Evolutionary conservation across 257 asterid genomes (phyloP), one percentile per base, ranked within the genome.

Genomic region (Agastache rugosa): DNA sequence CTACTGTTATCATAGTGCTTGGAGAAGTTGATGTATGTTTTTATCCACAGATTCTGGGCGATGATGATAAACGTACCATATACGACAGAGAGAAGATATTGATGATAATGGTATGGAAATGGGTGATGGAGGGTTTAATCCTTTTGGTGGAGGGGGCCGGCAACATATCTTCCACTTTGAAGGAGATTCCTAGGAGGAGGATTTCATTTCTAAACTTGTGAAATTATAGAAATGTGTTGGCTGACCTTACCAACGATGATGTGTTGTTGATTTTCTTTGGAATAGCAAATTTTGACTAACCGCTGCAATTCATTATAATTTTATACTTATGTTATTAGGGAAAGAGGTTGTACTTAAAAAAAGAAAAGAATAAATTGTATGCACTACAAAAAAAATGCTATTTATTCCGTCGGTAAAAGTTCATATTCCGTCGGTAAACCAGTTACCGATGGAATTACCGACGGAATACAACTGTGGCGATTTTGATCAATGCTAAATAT

Each of bases 51-150:
- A 37, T 93, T 74, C 86, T 93, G 56, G 91, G 96, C 0, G 98
- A 91, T 54, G 97, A 91, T 47, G 98, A 91, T 12, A 93, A 91
- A 71, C 93, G 98, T 8, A 78, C 97, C 20, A 83, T 88, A 82
- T 93, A 82, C 59, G 98, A 91, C 78, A 85, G 87, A 6, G 97
- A 17, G 97, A 93, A 84, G 98, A 93, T 79, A 54, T 88, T 15
- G 97, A 93, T 0, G 96, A 85, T 35, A 82, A 71, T 79, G 96
- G 90, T 16, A 82, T 72, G 78, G 94, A 90, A 68, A 85, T 83
- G 93, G 96, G 97, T 23, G 97, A 90, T 29, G 98, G 92, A 31
- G 98, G 94, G 63, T 90, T 83, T 69, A 83, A 91, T 68, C 97
- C 96, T 27, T 91, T 83, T 3, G 96, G 93, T 0, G 94, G 89